Conservation (phyloP, 2,329 filamentous ascomycete species). For the Botrytis elliptica region DNA sequence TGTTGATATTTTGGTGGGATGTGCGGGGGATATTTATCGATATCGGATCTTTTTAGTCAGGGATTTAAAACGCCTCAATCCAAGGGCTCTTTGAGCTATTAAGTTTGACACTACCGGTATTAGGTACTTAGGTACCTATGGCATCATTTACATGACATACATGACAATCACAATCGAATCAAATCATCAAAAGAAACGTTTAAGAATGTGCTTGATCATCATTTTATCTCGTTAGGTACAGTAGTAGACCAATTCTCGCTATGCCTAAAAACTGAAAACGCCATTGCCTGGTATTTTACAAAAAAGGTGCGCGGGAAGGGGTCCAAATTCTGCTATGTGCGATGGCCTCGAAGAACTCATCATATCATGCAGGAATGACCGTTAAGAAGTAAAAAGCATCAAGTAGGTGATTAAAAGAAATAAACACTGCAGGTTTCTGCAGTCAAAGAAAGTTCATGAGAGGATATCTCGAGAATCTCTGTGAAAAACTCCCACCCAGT, state of each 20-base stretch:
- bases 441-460: not conserved
- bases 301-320: constrained; percentile 4
- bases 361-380: constrained; percentile 5
- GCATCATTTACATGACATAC: constrained; percentile 5
- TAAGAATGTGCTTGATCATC: constrained; percentile 6
- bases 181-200: not conserved
- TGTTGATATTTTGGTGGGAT: constrained; percentile 11
- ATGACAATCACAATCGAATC: not conserved
- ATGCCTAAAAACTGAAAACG: constrained; percentile 19
- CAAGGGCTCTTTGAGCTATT: not conserved
- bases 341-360: constrained; percentile 8
- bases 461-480: constrained; percentile 6
- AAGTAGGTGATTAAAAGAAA: constrained; percentile 15
- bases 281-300: constrained; percentile 19
- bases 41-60: constrained; percentile 16
- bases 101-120: not conserved
- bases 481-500: constrained; percentile 4
- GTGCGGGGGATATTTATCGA: constrained; percentile 20
- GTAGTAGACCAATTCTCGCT: constrained; percentile 17
- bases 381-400: constrained; percentile 15
- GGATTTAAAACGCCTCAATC: not conserved
- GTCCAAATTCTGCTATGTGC: constrained; percentile 15
- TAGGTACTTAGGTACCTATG: not conserved
- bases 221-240: constrained; percentile 20
- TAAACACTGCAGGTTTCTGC: not conserved